Evolutionary conservation across 306 rosid species (phyloP).

Genomic region (Oxytropis ochrocephala): DNA sequence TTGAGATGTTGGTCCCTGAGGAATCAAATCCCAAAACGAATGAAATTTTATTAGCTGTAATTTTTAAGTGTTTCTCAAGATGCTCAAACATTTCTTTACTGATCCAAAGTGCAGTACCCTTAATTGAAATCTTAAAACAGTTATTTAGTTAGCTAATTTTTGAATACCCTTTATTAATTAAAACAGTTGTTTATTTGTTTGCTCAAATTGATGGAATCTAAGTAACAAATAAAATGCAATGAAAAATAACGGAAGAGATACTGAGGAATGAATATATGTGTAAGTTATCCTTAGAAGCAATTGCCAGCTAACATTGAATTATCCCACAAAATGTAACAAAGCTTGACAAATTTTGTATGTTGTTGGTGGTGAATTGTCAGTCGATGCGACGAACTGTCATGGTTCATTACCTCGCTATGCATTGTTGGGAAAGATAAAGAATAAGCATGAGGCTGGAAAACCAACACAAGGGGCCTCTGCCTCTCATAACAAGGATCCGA

Average conservation of each 20-base stretch:
- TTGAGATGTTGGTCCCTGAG: neutral
- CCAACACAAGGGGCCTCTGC: neutral
- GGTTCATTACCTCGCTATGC: neutral
- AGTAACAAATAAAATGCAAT: too few species aligned
- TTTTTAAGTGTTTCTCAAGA: neutral
- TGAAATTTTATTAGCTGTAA: neutral
- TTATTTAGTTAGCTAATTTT: neutral
- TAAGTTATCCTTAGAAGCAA: neutral
- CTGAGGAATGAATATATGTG: neutral
- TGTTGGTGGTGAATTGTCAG: neutral
- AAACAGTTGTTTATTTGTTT: neutral
- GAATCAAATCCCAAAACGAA: neutral
- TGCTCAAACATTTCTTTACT: neutral
- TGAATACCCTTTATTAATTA: neutral
- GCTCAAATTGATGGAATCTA: too few species aligned
- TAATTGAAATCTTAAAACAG: neutral
- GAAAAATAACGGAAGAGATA: too few species aligned
- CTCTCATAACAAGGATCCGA: neutral
- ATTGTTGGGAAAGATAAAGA: slow-evolving; percentile 3
- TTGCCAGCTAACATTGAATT: neutral
- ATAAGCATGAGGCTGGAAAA: neutral
- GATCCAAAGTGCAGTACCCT: neutral
- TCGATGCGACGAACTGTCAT: neutral
- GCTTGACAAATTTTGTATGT: neutral
- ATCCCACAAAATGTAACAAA: neutral